These are phyloP conservation scores for Penicillium canescens DNA, from an alignment of 495 filamentous ascomycete genomes.

Conservation along the genomic window DNA sequence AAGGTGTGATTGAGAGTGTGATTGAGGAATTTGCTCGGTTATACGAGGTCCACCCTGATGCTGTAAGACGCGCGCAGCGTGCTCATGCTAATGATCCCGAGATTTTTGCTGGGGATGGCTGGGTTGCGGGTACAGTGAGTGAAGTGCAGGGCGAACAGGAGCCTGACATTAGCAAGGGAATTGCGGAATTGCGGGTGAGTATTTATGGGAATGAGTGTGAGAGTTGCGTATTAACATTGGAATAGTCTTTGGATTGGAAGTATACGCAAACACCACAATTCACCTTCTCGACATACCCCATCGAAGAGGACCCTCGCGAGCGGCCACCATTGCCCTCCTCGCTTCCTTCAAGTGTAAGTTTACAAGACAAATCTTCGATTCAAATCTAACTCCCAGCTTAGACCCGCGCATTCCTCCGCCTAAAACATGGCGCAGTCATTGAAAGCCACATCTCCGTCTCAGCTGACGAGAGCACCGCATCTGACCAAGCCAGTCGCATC, in stretches of 20 bases:
- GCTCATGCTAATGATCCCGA: constrained; percentile 37
- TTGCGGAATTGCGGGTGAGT: constrained; percentile 62
- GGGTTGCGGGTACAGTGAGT: constrained; percentile 46
- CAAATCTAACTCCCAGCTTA: constrained; percentile 3
- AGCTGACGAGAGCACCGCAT: constrained; percentile 28
- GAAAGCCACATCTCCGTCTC: constrained; percentile 48
- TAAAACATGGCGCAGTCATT: constrained; percentile 45
- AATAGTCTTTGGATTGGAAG: constrained; percentile 71
- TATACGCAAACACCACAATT: constrained; percentile 86
- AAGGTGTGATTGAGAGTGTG: constrained; percentile 34
- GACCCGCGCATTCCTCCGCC: constrained; percentile 42
- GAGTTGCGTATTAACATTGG: constrained; percentile 1
- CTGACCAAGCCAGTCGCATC: constrained; percentile 36
- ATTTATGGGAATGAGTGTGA: background rate
- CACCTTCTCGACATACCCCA: constrained; percentile 61
- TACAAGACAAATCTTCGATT: background rate
- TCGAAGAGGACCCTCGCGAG: constrained; percentile 54
- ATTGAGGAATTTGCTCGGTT: constrained; percentile 37
- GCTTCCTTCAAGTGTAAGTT: constrained; percentile 40
- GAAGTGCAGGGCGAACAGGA: constrained; percentile 45
- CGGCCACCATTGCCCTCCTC: constrained; percentile 45
- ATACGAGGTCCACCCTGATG: constrained; percentile 31
- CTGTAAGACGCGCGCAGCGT: constrained; percentile 33
- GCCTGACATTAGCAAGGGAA: constrained; percentile 54
- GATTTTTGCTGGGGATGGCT: constrained; percentile 41